phyloP scores from a whole-genome alignment of 495 filamentous ascomycete genomes.

The Podospora sp. region DNA sequence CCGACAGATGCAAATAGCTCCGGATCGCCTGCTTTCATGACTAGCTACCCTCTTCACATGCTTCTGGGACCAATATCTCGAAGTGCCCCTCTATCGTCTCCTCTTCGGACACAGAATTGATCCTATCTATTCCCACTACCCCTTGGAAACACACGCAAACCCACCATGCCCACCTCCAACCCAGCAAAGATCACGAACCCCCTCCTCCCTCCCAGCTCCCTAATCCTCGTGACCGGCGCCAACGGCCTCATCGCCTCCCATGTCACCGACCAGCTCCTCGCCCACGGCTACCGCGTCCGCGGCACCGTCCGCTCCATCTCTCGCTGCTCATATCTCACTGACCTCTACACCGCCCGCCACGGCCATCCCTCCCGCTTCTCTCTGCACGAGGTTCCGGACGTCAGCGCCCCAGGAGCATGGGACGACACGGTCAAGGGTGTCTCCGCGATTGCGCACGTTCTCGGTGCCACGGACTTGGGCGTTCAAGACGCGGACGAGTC shows the following conservation, averaged over 20 bases:
- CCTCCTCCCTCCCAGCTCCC: slow-evolving; percentile 26
- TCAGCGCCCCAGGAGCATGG: slow-evolving; percentile 23
- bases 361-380: slow-evolving; percentile 26
- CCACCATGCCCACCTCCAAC: neutral
- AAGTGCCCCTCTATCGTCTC: no score
- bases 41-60: no score
- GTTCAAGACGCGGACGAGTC: slow-evolving; percentile 30
- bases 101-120: no score
- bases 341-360: slow-evolving; percentile 31
- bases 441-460: slow-evolving; percentile 32
- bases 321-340: slow-evolving; percentile 21
- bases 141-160: no score
- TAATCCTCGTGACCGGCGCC: slow-evolving; percentile 57
- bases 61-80: no score
- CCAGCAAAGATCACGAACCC: slow-evolving; percentile 22
- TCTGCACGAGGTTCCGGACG: slow-evolving; percentile 33
- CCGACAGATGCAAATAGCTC: no score
- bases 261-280: slow-evolving; percentile 51
- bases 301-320: slow-evolving; percentile 49
- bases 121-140: no score
- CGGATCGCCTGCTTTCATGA: no score
- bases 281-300: slow-evolving; percentile 53
- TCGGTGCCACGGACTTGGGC: slow-evolving; percentile 26
- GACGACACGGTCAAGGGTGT: slow-evolving; percentile 31
- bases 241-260: slow-evolving; percentile 61